Percentiles rank a stretch among this genome's conserved stretches.
These are phyloP conservation scores for Globisporangium viniferum DNA, from an alignment of 352 stramenopile genomes.

Conservation along the genomic window DNA sequence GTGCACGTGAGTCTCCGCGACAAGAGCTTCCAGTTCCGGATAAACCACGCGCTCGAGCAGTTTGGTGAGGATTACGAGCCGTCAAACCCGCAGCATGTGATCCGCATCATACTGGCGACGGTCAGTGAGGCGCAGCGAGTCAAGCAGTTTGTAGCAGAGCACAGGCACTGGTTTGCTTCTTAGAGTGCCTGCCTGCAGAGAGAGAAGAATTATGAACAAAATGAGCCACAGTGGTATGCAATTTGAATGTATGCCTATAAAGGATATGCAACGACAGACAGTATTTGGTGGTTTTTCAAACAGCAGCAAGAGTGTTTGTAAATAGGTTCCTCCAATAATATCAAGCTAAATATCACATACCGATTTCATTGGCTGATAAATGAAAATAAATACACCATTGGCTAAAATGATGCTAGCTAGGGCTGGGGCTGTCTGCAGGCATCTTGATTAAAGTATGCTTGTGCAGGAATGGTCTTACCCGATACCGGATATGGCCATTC, in stretches of 20 bases:
- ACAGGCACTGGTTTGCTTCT: slow-evolving; percentile 5
- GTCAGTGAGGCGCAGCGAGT: slow-evolving; percentile 39
- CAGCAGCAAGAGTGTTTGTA: not conserved
- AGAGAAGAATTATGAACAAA: not conserved
- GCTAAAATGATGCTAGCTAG: not conserved
- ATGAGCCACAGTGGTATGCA: not conserved
- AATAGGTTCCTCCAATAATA: not conserved
- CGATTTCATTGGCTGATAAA: not conserved
- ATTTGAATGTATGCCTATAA: not conserved
- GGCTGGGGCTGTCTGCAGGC: no score
- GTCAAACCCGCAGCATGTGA: slow-evolving; percentile 52
- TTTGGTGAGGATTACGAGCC: slow-evolving; percentile 66
- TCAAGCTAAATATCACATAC: no score
- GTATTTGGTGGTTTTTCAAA: no score
- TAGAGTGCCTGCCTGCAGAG: not conserved
- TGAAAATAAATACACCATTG: not conserved
- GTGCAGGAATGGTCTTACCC: no score
- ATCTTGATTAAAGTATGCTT: no score
- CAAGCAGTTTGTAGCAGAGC: slow-evolving; percentile 34
- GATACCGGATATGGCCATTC: no score
- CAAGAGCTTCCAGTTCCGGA: slow-evolving; percentile 44
- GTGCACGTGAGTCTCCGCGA: slow-evolving; percentile 36
- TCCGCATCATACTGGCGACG: slow-evolving; percentile 53
- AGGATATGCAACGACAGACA: not conserved
- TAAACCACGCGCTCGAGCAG: slow-evolving; percentile 41